Evolutionary conservation across 2,329 filamentous ascomycete species (phyloP).

Genomic region (Botrytis elliptica): DNA sequence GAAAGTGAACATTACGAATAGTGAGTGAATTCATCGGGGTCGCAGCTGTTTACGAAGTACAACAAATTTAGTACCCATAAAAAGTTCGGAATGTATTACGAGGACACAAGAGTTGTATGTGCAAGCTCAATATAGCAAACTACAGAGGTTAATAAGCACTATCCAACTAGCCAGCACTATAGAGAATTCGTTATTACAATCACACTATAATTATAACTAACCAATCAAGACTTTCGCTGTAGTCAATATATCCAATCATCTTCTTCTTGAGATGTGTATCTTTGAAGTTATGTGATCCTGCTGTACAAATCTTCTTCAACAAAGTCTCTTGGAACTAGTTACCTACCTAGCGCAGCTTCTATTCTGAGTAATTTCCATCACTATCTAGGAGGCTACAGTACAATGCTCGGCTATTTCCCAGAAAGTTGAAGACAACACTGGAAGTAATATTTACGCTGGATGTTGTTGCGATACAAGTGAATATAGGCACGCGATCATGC

Average conservation of each 20-base stretch:
- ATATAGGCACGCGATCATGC: neutral
- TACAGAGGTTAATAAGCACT: neutral
- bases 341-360: neutral
- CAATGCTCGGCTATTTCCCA: neutral
- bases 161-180: neutral
- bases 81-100: neutral
- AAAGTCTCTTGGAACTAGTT: neutral
- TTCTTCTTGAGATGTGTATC: neutral
- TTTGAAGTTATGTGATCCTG: neutral
- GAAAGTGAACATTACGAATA: fast-evolving
- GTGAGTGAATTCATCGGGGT: neutral
- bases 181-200: too few relatives aligned
- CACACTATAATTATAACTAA: too few relatives aligned
- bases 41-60: neutral
- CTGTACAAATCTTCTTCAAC: neutral
- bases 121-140: neutral
- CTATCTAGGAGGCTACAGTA: neutral
- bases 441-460: neutral
- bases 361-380: neutral
- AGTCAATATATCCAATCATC: fast-evolving
- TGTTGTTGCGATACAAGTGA: neutral
- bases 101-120: neutral
- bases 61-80: neutral
- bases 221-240: too few relatives aligned
- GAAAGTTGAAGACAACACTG: neutral